phyloP scores from a whole-genome alignment of 2,329 filamentous ascomycete genomes.

The Emmonsiellopsis sp. region DNA sequence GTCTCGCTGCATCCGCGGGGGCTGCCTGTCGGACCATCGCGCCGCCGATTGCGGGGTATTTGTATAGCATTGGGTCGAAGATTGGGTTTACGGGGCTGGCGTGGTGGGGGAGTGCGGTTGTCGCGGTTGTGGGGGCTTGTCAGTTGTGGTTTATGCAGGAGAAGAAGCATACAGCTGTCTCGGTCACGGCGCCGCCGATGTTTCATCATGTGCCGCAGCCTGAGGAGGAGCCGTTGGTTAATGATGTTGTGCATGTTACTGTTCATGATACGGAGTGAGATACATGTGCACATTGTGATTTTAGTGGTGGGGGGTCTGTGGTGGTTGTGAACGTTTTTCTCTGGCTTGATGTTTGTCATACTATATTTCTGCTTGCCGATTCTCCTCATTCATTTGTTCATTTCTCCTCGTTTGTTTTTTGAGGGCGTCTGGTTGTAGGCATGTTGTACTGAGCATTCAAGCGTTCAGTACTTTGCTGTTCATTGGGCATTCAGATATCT shows the following conservation, averaged over 20 bases:
- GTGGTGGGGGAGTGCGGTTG: constrained; percentile 50
- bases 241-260: constrained; percentile 20
- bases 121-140: constrained; percentile 46
- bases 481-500: too few relatives aligned
- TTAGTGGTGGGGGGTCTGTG: neutral
- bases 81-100: constrained; percentile 51
- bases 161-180: constrained; percentile 34
- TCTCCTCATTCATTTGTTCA: too few relatives aligned
- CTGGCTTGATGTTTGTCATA: neutral
- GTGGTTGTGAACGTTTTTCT: neutral
- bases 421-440: too few relatives aligned
- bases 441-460: too few relatives aligned
- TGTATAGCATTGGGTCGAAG: constrained; percentile 54
- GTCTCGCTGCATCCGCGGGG: constrained; percentile 61
- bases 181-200: constrained; percentile 26
- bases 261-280: constrained; percentile 11
- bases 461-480: too few relatives aligned
- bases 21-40: constrained; percentile 61
- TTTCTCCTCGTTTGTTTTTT: too few relatives aligned
- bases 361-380: too few relatives aligned
- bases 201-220: constrained; percentile 13
- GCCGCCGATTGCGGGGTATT: constrained; percentile 56
- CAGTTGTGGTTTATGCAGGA: constrained; percentile 49
- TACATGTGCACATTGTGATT: neutral
- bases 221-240: constrained; percentile 8